Evolutionary conservation across 2,329 filamentous ascomycete species (phyloP).

Genomic region (Cladosporium phlei): DNA sequence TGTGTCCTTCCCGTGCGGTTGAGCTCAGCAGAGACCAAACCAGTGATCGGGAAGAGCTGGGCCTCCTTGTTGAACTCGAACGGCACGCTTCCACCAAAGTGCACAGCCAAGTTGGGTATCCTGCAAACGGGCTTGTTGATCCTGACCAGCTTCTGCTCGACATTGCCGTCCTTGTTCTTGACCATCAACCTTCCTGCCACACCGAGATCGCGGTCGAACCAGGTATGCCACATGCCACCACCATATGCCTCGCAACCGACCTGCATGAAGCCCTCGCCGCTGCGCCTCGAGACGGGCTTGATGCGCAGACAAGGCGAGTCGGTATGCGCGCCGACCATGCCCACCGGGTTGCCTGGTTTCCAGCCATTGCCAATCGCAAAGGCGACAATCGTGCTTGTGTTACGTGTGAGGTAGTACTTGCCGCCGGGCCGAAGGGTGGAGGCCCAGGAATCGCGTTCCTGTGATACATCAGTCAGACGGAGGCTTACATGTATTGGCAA

Average conservation of each 20-base stretch:
- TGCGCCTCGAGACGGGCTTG: constrained; percentile 91
- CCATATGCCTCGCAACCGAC: constrained; percentile 96
- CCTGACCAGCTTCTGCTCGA: constrained; percentile 81
- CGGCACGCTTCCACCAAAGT: constrained; percentile 77
- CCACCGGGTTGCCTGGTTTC: constrained; percentile 83
- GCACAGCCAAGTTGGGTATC: constrained; percentile 90
- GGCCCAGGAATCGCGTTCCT: constrained; percentile 86
- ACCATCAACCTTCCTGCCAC: constrained; percentile 87
- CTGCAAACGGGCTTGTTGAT: constrained; percentile 85
- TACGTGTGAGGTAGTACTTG: constrained; percentile 94
- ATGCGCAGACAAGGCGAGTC: constrained; percentile 88
- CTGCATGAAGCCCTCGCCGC: constrained; percentile 80
- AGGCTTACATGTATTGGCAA: not conserved
- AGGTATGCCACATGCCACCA: constrained; percentile 95
- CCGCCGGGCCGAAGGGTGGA: constrained; percentile 75
- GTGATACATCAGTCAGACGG: not conserved
- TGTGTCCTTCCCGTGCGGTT: constrained; percentile 63
- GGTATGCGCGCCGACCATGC: constrained; percentile 93
- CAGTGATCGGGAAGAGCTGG: constrained; percentile 89
- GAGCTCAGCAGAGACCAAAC: constrained; percentile 79
- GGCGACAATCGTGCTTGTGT: constrained; percentile 84
- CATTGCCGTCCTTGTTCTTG: constrained; percentile 61
- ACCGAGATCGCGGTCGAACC: constrained; percentile 92
- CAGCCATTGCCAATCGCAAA: constrained; percentile 89
- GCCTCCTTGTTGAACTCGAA: constrained; percentile 97